phyloP scores from a whole-genome alignment of 208 protist genomes.

The Wallacemonas sp. region DNA sequence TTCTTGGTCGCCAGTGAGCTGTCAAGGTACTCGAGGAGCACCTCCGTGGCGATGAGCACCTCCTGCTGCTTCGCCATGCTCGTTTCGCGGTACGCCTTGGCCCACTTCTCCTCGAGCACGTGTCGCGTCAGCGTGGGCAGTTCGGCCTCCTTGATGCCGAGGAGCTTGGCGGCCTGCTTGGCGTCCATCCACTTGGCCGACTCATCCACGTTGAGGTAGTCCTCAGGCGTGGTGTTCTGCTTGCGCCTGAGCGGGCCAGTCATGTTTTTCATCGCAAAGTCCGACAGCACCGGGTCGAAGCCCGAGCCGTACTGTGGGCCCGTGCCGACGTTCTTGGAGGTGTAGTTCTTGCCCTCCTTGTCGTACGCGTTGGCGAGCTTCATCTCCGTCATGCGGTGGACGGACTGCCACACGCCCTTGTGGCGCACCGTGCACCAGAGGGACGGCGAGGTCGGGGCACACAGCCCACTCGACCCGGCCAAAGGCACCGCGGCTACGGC shows the following conservation, averaged over 20 bases:
- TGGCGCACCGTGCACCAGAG: constrained; percentile 20
- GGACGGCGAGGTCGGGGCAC: background rate
- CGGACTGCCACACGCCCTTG: constrained; percentile 30
- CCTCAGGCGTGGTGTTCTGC: constrained; percentile 48
- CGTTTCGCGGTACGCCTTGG: constrained; percentile 54
- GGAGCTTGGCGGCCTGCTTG: constrained; percentile 69
- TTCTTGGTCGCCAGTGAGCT: constrained; percentile 74
- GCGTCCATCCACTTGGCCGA: constrained; percentile 84
- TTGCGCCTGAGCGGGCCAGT: constrained; percentile 70
- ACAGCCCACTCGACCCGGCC: background rate
- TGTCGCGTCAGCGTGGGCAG: constrained; percentile 53
- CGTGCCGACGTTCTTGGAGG: constrained; percentile 35
- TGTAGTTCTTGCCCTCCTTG: constrained; percentile 29
- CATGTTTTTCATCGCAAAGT: constrained; percentile 27
- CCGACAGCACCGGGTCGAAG: constrained; percentile 36
- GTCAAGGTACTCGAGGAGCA: constrained; percentile 87
- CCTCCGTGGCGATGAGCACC: constrained; percentile 77
- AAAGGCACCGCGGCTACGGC: constrained; percentile 3
- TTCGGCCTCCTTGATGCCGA: constrained; percentile 76
- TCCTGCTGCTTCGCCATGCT: constrained; percentile 70
- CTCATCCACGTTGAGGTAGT: constrained; percentile 78
- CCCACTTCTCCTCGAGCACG: constrained; percentile 59
- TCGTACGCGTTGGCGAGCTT: constrained; percentile 36
- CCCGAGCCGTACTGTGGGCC: constrained; percentile 35
- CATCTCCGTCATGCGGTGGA: constrained; percentile 46